Evolutionary conservation across 1,284 basidiomycete genomes (phyloP), one percentile per base, ranked within the genome.

Genomic region (Naganishia liquefaciens): DNA sequence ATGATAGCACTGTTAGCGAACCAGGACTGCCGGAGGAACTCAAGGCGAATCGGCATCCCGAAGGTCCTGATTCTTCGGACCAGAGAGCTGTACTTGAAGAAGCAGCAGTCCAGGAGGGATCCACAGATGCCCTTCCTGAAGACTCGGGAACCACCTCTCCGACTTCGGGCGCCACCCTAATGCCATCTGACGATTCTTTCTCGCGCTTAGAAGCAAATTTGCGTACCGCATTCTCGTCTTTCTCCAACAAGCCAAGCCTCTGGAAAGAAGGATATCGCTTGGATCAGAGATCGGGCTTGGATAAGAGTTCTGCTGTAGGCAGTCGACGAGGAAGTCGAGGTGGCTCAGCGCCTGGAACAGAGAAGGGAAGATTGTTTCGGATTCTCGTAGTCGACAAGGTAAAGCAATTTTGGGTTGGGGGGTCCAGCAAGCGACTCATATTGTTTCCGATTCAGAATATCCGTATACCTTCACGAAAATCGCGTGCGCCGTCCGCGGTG

Each of bases 391-490:
- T 94, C 17, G 90, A 93, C 72, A 89, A 87, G 80, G 85, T 85
- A 67, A n/a, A 68, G 82, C 72, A 23, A 19, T 23, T 21, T 40
- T 15, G 43, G 33, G 33, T 13, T 37, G 13, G 13, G 33, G 33
- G 33, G 13, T 37, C 13, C 9, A 10, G 33, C 33, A 37, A 13
- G 13, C 13, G 6, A 37, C 11, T n/a, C 25, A 42, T 10, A 15
- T 23, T 25, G 54, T 17, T 66, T 3, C 19, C 11, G 19, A 27
- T 23, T 13, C 68, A 87, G 82, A 84, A 84, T 67, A 82, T 89
- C 54, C 86, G 87, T 37, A 90, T 97, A 69, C 94, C 94, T 0
- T 90, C 92, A 3, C 85, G 91, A 51, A 96, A 94, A 79, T 82
- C 87, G 67, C 80, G 83, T 50, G 81, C 86, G 3, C 80, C 83